A percentile compares a stretch with the other conserved stretches of the same genome.
Evolutionary conservation across 2,329 filamentous ascomycete genomes (phyloP).

Genomic region (Alternaria solani): DNA sequence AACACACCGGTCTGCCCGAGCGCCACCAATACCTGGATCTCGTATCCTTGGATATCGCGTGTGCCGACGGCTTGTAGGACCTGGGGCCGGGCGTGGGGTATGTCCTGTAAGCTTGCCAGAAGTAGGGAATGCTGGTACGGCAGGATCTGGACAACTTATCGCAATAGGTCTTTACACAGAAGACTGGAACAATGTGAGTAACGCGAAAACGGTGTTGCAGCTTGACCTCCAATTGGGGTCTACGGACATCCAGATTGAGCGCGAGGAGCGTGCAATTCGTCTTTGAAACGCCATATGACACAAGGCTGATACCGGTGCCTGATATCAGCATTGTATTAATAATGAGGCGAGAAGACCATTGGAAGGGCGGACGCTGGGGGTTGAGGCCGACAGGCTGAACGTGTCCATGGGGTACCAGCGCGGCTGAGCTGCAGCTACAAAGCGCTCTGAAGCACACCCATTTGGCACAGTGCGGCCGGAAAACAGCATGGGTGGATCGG

Average conservation of each 20-base stretch:
- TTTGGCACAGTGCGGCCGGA: background rate
- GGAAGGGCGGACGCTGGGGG: background rate
- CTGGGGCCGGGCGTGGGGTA: background rate
- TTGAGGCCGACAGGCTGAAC: background rate
- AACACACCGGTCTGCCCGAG: slow-evolving; percentile 2
- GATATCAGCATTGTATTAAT: background rate
- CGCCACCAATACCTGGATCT: slow-evolving; percentile 13
- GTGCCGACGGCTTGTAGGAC: background rate
- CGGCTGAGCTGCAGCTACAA: background rate
- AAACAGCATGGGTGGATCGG: background rate
- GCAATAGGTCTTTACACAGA: background rate
- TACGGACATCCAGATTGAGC: background rate
- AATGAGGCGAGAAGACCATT: background rate
- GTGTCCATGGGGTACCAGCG: background rate
- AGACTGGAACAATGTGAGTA: background rate
- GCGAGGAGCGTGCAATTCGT: background rate
- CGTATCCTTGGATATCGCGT: background rate
- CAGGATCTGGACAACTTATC: background rate
- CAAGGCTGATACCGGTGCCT: background rate
- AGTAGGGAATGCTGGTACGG: background rate
- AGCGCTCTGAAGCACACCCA: background rate
- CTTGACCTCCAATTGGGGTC: background rate
- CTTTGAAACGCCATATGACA: background rate
- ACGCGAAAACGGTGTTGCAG: background rate
- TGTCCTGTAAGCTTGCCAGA: background rate